Evolutionary conservation across 495 filamentous ascomycete genomes (phyloP), one percentile per base, ranked within the genome.

Genomic region (Bathelium albidoporum): DNA sequence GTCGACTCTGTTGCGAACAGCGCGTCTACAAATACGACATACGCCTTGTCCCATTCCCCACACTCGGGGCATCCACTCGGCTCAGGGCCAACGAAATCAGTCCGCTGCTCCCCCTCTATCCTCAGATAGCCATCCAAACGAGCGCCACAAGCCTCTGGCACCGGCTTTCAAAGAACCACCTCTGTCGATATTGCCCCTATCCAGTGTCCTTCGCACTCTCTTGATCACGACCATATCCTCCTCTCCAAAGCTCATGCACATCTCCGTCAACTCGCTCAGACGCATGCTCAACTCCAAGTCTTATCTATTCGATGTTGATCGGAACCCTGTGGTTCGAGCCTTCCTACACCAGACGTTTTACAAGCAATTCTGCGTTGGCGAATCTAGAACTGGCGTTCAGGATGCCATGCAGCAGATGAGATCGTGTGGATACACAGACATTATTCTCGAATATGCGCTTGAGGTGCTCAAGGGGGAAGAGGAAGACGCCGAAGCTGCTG

Each of bases 281-380:
- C 70, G 77, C n/a, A 79, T 95, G 66, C 88, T 90, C 14, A 77
- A 90, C 67, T 86, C 87, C 22, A 83, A 81, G 49, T 83, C 74
- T 20, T 76, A 83, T 1, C 44, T 83, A 9, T 66, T 72, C 59
- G 66, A 66, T 62, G 59, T 76, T 7, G 70, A 76, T 9, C 59
- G 64, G 36, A 78, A 78, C 59, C 72, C 72, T 1, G n/a, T 75
- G 0, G 39, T 78, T 2, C 59, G 69, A 12, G 75, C 75, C 64
- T 71, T 89, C 36, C 78, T 95, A 32, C 87, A 89, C 64, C 80
- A 84, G 62, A 93, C 88, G 0, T 90, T 95, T 70, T 95, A 95
- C 72, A 82, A 82, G 61, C 89, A 95, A 69, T 95, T 93, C 72
- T 95, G 90, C 71, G 87, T 88, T 1, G 90, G 90, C 22, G 84